Evolutionary conservation across 805 yeast species (phyloP).

Genomic region (Candida pseudofarinosa): DNA sequence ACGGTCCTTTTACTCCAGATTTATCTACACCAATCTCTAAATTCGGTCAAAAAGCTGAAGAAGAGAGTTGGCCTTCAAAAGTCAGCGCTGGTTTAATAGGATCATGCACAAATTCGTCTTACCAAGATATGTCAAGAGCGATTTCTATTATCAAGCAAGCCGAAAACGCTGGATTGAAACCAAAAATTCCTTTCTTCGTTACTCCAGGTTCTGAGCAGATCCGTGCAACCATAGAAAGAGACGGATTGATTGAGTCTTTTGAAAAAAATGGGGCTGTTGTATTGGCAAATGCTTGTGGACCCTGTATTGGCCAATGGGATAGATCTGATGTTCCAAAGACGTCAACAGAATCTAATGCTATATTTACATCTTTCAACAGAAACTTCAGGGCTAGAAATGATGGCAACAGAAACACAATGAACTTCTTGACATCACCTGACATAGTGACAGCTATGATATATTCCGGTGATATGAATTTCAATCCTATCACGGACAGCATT

Average conservation of each 20-base stretch:
- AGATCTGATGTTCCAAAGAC: slow-evolving; percentile 71
- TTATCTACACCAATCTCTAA: slow-evolving; percentile 91
- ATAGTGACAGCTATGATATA: slow-evolving; percentile 95
- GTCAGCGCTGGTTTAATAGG: slow-evolving; percentile 96
- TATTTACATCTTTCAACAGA: slow-evolving; percentile 96
- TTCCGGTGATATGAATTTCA: slow-evolving; percentile 88
- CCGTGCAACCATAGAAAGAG: slow-evolving; percentile 96
- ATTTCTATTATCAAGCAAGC: slow-evolving; percentile 92
- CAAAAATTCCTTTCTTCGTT: slow-evolving; percentile 88
- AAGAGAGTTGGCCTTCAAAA: slow-evolving; percentile 88
- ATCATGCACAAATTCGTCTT: slow-evolving; percentile 97
- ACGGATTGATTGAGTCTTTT: slow-evolving; percentile 86
- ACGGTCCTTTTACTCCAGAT: slow-evolving; percentile 99
- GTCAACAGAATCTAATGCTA: slow-evolving; percentile 72
- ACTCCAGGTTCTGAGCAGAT: slow-evolving; percentile 99
- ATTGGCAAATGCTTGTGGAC: slow-evolving; percentile 97
- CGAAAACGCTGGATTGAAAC: slow-evolving; percentile 81
- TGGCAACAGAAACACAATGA: slow-evolving; percentile 96
- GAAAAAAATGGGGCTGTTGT: slow-evolving; percentile 91
- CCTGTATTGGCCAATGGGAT: slow-evolving; percentile 99
- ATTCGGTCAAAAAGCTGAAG: slow-evolving; percentile 76
- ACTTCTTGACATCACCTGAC: slow-evolving; percentile 98
- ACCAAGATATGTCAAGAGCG: slow-evolving; percentile 97
- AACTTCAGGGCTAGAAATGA: slow-evolving; percentile 97
- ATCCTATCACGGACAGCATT: slow-evolving; percentile 86